Evolutionary conservation across 768 basidiomycete species (phyloP).

Genomic region (Coprinopsis cinerea): DNA sequence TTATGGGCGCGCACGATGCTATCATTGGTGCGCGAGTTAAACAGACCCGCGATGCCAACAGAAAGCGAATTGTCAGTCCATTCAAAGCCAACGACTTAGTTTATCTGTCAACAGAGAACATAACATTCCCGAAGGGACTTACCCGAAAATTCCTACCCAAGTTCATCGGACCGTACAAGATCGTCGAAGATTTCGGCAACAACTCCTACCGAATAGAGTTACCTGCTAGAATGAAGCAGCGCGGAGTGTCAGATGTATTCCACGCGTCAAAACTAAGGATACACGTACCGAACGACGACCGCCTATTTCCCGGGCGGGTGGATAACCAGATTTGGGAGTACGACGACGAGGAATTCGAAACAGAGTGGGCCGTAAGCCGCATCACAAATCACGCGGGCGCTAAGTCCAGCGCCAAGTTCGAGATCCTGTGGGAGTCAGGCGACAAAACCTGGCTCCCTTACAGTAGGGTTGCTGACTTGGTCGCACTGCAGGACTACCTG

Average conservation of each 20-base stretch:
- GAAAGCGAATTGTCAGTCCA: slow-evolving; percentile 11
- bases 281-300: slow-evolving; percentile 25
- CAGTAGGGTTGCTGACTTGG: neutral
- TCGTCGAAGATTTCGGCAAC: slow-evolving; percentile 5
- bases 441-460: slow-evolving; percentile 25
- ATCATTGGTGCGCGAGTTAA: slow-evolving; percentile 27
- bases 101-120: slow-evolving; percentile 9
- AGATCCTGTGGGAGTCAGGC: slow-evolving; percentile 20
- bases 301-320: slow-evolving; percentile 23
- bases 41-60: slow-evolving; percentile 28
- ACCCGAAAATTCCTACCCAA: slow-evolving; percentile 7
- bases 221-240: slow-evolving; percentile 11
- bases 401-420: slow-evolving; percentile 12
- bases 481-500: neutral
- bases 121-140: slow-evolving; percentile 5
- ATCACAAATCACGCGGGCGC: slow-evolving; percentile 16
- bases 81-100: slow-evolving; percentile 24
- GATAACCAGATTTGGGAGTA: slow-evolving; percentile 15
- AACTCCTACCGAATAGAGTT: neutral
- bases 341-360: slow-evolving; percentile 7
- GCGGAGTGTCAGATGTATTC: slow-evolving; percentile 24
- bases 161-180: slow-evolving; percentile 10
- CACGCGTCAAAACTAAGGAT: slow-evolving; percentile 25
- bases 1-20: slow-evolving; percentile 28
- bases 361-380: slow-evolving; percentile 16